Evolutionary conservation across 1,284 basidiomycete species (phyloP).

Genomic region (Rhodotorula glutinis): DNA sequence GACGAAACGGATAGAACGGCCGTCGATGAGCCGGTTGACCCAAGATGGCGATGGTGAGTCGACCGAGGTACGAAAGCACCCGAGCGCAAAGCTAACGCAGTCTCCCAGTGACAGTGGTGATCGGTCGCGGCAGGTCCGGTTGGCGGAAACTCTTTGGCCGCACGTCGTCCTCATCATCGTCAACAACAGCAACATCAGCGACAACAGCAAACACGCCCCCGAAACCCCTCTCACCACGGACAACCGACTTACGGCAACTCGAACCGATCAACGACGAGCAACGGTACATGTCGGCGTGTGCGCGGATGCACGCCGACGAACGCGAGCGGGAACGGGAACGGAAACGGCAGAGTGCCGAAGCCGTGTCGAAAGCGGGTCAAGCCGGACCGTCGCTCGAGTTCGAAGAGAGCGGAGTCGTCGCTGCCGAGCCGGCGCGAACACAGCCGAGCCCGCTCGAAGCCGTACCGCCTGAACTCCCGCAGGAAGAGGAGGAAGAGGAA

Average conservation of each 20-base stretch:
- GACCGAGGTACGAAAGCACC: not conserved
- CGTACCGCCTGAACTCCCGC: not conserved
- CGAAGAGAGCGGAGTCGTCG: conserved; percentile 24
- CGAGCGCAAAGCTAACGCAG: conserved; percentile 17
- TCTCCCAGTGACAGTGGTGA: conserved; percentile 51
- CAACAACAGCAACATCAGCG: not conserved
- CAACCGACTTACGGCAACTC: conserved; percentile 4
- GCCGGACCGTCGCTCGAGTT: conserved; percentile 4
- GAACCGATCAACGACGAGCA: conserved; percentile 4
- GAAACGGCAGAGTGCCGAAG: not conserved
- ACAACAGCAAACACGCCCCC: not conserved
- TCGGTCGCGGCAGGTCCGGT: conserved; percentile 52
- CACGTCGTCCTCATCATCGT: not conserved
- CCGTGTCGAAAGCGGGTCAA: not conserved
- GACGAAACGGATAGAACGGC: conserved; percentile 27
- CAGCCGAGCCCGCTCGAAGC: not conserved
- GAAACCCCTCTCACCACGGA: not conserved
- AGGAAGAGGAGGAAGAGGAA: conserved; percentile 52
- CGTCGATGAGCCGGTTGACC: conserved; percentile 37
- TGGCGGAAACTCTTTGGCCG: conserved; percentile 30
- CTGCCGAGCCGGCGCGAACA: not conserved
- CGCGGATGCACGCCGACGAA: not conserved
- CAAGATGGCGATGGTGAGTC: conserved; percentile 40
- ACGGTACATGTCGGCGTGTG: conserved; percentile 12
- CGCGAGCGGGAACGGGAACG: not conserved